Evolutionary conservation across 1,284 basidiomycete species (phyloP).

Genomic region (Bondarzewia mesenterica): DNA sequence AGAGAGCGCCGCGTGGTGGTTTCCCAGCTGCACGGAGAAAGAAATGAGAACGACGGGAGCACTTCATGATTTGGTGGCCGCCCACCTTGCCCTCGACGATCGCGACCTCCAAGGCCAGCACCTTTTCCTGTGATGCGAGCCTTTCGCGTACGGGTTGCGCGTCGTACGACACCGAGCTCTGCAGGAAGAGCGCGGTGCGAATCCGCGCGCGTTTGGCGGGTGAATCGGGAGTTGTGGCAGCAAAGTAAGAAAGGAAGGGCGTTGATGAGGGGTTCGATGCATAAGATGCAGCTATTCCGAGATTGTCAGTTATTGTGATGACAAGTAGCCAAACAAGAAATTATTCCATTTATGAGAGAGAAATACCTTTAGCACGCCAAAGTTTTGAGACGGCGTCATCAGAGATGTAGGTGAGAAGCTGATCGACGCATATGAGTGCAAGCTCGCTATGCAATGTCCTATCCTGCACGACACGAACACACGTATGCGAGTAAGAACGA

Average conservation of each 20-base stretch:
- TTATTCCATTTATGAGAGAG: not conserved
- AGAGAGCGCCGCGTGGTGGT: slow-evolving; percentile 59
- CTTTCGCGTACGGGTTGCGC: slow-evolving; percentile 35
- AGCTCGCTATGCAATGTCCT: slow-evolving; percentile 52
- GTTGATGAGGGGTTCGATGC: slow-evolving; percentile 25
- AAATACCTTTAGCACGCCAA: slow-evolving; percentile 64
- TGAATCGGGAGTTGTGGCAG: slow-evolving; percentile 66
- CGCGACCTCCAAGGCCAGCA: slow-evolving; percentile 67
- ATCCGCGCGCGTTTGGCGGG: slow-evolving; percentile 65
- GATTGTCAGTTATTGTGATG: not conserved
- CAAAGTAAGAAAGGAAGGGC: slow-evolving; percentile 46
- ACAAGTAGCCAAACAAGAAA: not conserved
- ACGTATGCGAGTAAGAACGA: not conserved
- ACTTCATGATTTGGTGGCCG: not conserved
- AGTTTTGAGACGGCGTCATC: slow-evolving; percentile 49
- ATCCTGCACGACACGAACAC: slow-evolving; percentile 30
- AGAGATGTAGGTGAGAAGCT: slow-evolving; percentile 38
- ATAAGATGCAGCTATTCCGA: slow-evolving; percentile 42
- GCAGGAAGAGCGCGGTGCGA: slow-evolving; percentile 72
- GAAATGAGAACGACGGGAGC: slow-evolving; percentile 2
- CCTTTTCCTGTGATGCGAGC: slow-evolving; percentile 39
- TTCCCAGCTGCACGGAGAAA: slow-evolving; percentile 39
- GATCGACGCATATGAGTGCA: slow-evolving; percentile 45
- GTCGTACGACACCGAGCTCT: slow-evolving; percentile 67
- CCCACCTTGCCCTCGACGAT: slow-evolving; percentile 77